Percentiles rank a stretch among this genome's conserved stretches.
Evolutionary conservation across 192 early-diverging fungal species (phyloP).

Genomic region (Coemansia aciculifera): DNA sequence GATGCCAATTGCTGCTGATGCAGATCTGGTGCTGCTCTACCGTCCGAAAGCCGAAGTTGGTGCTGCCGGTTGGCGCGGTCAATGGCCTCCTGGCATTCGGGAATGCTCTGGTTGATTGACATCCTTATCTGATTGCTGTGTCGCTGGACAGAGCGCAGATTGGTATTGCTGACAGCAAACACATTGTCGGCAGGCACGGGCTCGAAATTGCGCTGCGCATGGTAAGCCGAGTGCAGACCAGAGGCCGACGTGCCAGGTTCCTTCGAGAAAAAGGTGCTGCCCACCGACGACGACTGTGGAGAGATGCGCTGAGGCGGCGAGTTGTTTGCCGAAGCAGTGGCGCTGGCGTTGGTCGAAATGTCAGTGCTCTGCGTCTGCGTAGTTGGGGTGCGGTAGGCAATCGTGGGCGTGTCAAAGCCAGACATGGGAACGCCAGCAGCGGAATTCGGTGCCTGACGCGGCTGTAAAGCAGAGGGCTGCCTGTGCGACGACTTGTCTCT

Average conservation of each 20-base stretch:
- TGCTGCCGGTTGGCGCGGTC: conserved; percentile 15
- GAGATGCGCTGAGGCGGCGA: conserved; percentile 32
- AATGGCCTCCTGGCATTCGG: conserved; percentile 1
- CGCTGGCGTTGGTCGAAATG: conserved; percentile 30
- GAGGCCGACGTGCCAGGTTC: conserved; percentile 2
- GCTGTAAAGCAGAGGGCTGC: conserved; percentile 9
- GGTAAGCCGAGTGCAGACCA: conserved; percentile 23
- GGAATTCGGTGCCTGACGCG: conserved; percentile 15
- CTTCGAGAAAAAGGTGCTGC: conserved; percentile 7
- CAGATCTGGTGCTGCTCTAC: not conserved
- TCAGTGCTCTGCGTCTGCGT: conserved; percentile 36
- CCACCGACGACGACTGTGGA: conserved; percentile 23
- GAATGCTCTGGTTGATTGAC: conserved; percentile 19
- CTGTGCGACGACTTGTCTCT: conserved; percentile 39
- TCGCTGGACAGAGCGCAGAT: conserved; percentile 40
- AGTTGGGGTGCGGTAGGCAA: conserved; percentile 49
- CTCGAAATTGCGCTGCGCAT: conserved; percentile 47
- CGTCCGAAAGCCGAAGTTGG: not conserved
- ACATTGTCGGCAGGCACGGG: conserved; percentile 46
- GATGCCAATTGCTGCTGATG: not conserved
- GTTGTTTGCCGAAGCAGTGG: conserved; percentile 24
- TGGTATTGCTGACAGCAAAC: conserved; percentile 44
- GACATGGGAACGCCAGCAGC: conserved; percentile 1
- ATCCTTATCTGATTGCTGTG: conserved; percentile 32
- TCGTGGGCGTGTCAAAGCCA: conserved; percentile 41